Evolutionary conservation across 1,284 basidiomycete genomes (phyloP).

Genomic region (Meira miltonrushii): DNA sequence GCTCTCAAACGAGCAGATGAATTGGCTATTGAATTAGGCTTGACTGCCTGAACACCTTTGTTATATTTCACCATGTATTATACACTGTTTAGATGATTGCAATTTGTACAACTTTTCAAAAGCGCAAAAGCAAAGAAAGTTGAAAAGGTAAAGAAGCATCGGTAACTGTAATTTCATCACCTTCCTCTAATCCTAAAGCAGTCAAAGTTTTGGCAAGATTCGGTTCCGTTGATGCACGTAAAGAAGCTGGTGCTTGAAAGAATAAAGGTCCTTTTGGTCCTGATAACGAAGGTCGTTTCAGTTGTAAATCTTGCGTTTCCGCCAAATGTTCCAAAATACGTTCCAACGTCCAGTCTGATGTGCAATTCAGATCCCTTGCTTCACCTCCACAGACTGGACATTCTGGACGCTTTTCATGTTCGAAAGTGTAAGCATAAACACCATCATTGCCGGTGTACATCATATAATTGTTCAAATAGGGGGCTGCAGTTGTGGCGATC

Average conservation of each 20-base stretch:
- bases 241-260: slow-evolving; percentile 82
- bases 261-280: slow-evolving; percentile 62
- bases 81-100: background rate
- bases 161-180: slow-evolving; percentile 78
- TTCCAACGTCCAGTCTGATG: slow-evolving; percentile 19
- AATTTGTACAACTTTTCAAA: background rate
- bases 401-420: slow-evolving; percentile 83
- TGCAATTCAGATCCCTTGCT: slow-evolving; percentile 25
- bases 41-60: slow-evolving; percentile 4
- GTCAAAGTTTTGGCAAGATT: slow-evolving; percentile 80
- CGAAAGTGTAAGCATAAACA: slow-evolving; percentile 95
- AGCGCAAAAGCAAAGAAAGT: slow-evolving; percentile 10
- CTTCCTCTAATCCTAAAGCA: slow-evolving; percentile 66
- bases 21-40: slow-evolving; percentile 14
- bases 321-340: slow-evolving; percentile 32
- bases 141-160: slow-evolving; percentile 77
- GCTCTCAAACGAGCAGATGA: slow-evolving; percentile 14
- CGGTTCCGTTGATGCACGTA: slow-evolving; percentile 77
- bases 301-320: slow-evolving; percentile 41
- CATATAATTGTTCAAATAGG: slow-evolving; percentile 96
- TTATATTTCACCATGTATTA: too few relatives aligned
- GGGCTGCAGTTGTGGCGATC: slow-evolving; percentile 88
- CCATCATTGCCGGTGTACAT: slow-evolving; percentile 82
- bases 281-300: slow-evolving; percentile 33
- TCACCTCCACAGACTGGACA: slow-evolving; percentile 98